Evolutionary conservation across 208 protist species (phyloP).

Genomic region (Herpetomonas tarakana): DNA sequence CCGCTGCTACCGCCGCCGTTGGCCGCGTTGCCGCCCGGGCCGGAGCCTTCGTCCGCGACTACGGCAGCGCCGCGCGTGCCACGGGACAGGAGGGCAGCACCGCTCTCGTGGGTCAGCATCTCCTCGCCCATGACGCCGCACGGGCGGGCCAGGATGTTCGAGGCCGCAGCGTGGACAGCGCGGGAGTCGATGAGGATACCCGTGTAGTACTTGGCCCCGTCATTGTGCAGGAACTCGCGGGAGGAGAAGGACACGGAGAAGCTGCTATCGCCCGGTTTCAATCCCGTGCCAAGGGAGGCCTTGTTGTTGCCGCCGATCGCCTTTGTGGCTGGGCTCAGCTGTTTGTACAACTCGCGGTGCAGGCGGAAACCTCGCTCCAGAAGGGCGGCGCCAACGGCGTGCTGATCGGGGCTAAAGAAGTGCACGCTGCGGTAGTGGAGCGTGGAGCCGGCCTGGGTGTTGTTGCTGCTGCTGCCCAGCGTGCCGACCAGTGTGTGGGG

Average conservation of each 20-base stretch:
- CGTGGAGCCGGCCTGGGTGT: background rate
- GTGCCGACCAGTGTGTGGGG: conserved; percentile 56
- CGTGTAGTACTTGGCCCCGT: conserved; percentile 11
- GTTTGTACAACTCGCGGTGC: conserved; percentile 10
- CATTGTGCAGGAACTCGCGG: background rate
- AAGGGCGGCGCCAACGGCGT: conserved; percentile 33
- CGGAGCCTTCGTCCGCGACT: background rate
- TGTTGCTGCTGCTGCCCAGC: conserved; percentile 19
- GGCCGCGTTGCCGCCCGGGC: background rate
- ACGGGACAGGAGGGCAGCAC: background rate
- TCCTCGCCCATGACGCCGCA: conserved; percentile 42
- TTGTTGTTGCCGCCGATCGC: background rate
- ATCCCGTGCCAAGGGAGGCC: too few relatives aligned
- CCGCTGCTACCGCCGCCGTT: conserved; percentile 2
- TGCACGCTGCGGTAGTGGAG: conserved; percentile 33
- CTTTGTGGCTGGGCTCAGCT: conserved; percentile 2
- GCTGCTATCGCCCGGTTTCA: background rate
- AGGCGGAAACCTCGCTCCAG: conserved; percentile 40
- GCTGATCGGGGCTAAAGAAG: conserved; percentile 54
- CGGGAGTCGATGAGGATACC: conserved; percentile 58
- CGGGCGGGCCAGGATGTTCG: conserved; percentile 45
- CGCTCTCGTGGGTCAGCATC: background rate
- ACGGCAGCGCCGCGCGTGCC: background rate
- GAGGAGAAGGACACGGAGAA: conserved; percentile 2
- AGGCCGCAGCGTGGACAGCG: conserved; percentile 40